These are phyloP conservation scores for Calonectria multiphialidica DNA, from an alignment of 2,329 filamentous ascomycete species.

Conservation along the genomic window DNA sequence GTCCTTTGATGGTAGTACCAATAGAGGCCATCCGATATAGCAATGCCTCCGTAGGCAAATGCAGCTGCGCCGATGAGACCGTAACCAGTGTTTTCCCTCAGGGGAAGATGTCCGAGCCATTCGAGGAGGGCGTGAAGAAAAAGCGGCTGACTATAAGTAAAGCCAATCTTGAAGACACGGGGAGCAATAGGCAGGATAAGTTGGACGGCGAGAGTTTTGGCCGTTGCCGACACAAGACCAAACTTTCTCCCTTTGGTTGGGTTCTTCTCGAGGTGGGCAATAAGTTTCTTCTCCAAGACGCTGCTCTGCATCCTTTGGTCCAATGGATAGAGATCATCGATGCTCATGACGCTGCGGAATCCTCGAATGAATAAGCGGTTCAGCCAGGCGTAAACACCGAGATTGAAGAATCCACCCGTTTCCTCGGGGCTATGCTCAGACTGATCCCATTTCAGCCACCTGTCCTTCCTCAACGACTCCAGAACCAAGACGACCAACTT, in stretches of 20 bases:
- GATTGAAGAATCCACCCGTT: slow-evolving; percentile 23
- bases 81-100: slow-evolving; percentile 23
- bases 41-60: slow-evolving; percentile 48
- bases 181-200: slow-evolving; percentile 23
- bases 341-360: slow-evolving; percentile 26
- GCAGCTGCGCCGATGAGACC: slow-evolving; percentile 37
- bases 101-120: background rate
- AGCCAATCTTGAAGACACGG: slow-evolving; percentile 33
- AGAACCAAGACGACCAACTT: slow-evolving; percentile 23
- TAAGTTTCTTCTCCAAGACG: slow-evolving; percentile 24
- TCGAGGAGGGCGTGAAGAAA: slow-evolving; percentile 32
- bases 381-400: slow-evolving; percentile 36
- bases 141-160: slow-evolving; percentile 37
- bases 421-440: slow-evolving; percentile 18
- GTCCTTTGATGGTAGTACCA: slow-evolving; percentile 14
- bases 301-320: slow-evolving; percentile 28
- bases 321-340: slow-evolving; percentile 30
- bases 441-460: slow-evolving; percentile 25
- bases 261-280: slow-evolving; percentile 14
- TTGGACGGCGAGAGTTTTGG: slow-evolving; percentile 23
- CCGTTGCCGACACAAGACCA: slow-evolving; percentile 19
- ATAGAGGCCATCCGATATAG: slow-evolving; percentile 29
- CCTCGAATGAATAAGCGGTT: slow-evolving; percentile 29
- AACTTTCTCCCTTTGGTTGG: background rate
- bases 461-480: background rate